phyloP scores from a whole-genome alignment of 169 alveolate species.

The Eimeria sp. region DNA sequence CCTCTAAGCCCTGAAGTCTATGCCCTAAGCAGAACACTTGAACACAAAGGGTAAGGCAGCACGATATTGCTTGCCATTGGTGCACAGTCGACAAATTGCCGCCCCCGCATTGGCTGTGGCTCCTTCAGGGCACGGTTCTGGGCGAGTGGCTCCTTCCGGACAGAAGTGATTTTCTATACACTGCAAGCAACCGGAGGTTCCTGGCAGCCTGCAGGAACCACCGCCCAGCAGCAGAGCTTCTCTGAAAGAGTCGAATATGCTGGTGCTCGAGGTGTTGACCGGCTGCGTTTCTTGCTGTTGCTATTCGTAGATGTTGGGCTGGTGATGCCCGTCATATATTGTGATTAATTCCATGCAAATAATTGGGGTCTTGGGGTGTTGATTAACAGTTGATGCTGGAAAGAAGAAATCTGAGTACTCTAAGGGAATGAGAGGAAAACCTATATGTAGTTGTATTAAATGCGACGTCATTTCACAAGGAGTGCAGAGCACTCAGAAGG shows the following conservation, averaged over 20 bases:
- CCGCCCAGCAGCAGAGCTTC: background rate
- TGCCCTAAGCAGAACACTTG: background rate
- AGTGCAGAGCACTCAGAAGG: too few species aligned
- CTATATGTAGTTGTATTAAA: too few species aligned
- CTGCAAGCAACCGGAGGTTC: slow-evolving; percentile 50
- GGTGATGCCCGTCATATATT: too few species aligned
- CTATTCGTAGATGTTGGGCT: too few species aligned
- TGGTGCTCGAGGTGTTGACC: background rate
- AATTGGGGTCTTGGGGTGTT: too few species aligned
- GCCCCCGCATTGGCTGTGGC: slow-evolving; percentile 14
- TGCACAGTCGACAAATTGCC: slow-evolving; percentile 10
- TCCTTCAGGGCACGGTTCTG: slow-evolving; percentile 43
- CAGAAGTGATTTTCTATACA: slow-evolving; percentile 51
- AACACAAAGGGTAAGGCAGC: background rate
- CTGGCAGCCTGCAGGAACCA: slow-evolving; percentile 37
- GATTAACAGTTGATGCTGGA: too few species aligned
- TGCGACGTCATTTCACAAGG: too few species aligned
- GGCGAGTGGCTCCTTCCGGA: background rate
- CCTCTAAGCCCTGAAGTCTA: background rate
- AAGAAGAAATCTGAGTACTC: too few species aligned
- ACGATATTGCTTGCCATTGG: background rate
- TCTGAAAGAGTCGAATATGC: too few species aligned
- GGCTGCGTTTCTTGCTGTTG: background rate
- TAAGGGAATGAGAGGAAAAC: too few species aligned
- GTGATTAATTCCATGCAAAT: too few species aligned